These are phyloP conservation scores for Lecanicillium sp. DNA, from an alignment of 2,329 filamentous ascomycete species.

Conservation along the genomic window DNA sequence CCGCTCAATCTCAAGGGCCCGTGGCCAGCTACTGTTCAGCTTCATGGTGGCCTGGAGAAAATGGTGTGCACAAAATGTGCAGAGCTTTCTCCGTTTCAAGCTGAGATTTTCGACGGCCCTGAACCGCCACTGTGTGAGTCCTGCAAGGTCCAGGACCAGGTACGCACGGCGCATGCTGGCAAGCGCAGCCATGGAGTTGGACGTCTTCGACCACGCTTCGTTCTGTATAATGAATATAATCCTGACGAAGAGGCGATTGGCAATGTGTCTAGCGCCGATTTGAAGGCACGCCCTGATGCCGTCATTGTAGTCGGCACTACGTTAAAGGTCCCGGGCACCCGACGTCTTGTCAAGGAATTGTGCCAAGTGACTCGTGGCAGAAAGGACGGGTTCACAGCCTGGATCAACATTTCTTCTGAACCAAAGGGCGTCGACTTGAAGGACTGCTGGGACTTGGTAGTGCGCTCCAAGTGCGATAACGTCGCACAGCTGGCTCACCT, in stretches of 20 bases:
- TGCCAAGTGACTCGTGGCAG: conserved; percentile 78
- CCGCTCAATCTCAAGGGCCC: conserved; percentile 77
- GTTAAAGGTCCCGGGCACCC: conserved; percentile 87
- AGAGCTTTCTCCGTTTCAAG: conserved; percentile 66
- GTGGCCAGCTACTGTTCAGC: conserved; percentile 88
- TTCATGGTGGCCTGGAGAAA: conserved; percentile 87
- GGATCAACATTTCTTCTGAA: conserved; percentile 86
- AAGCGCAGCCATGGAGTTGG: conserved; percentile 93
- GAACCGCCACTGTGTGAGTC: conserved; percentile 70
- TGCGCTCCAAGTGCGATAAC: conserved; percentile 80
- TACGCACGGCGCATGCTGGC: conserved; percentile 67
- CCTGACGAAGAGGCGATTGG: conserved; percentile 95
- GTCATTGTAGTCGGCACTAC: conserved; percentile 93
- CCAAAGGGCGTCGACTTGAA: conserved; percentile 79
- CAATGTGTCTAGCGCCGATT: conserved; percentile 76
- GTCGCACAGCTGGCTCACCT: conserved; percentile 66
- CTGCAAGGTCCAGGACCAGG: conserved; percentile 66
- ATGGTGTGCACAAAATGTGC: conserved; percentile 97
- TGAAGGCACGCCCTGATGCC: conserved; percentile 79
- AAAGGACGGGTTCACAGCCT: conserved; percentile 78
- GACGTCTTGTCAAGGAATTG: conserved; percentile 82
- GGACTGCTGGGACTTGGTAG: conserved; percentile 86
- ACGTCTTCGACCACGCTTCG: conserved; percentile 81
- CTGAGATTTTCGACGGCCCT: conserved; percentile 73
- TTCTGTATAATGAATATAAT: conserved; percentile 95